Base-by-base conservation (phyloP, 2,329 filamentous ascomycete species). In the Fusarium poae region DNA sequence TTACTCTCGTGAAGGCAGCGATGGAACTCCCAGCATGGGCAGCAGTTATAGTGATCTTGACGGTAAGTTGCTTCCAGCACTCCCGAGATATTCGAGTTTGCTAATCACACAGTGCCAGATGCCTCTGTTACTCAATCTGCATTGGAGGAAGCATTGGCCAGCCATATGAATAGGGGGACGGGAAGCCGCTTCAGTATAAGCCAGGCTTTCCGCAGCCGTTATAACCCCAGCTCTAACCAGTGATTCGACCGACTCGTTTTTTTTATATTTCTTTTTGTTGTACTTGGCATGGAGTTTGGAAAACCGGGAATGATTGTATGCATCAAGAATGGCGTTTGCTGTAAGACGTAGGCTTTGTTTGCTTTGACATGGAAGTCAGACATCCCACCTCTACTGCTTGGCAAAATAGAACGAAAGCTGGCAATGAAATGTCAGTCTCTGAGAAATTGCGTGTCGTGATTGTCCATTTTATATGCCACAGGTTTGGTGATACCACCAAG, bases 1-100 rank as follows among this genome's bases (percentile, higher is more conserved):
- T 0, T 78, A 82, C 45, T 86, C 85, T 2, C 83, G 84, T 15
- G 89, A 91, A 65, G 88, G 87, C 15, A 93, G 90, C 74, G 91
- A 93, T 66, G 90, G 90, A 16, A 91, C 89, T 16, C 91, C 90
- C 2, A 93, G 91, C 72, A 93, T 94, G 89, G 91, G 92, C 2
- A 95, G 92, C 77, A 94, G 92, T 72, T 96, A 93, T 74, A 95
- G 92, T 78, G 93, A 96, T 80, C 84, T 97, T 43, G 92, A 95
- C 76, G 92, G 91, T 88, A 82, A 60, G 40, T 59, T 71, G 61
- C 43, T 25, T 49, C 20, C 61, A 45, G 42, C 16, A 50, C 34
- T 15, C 34, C 43, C 49, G 54, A 51, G 12, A 32, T 50, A 51
- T 10, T 21, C 11, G 4, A 37, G 32, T 34, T 64, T 55, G 58